Percentiles rank a stretch among this genome's conserved stretches.
Evolutionary conservation across 1,284 basidiomycete species (phyloP).

Genomic region (Rugosomyces carneus): DNA sequence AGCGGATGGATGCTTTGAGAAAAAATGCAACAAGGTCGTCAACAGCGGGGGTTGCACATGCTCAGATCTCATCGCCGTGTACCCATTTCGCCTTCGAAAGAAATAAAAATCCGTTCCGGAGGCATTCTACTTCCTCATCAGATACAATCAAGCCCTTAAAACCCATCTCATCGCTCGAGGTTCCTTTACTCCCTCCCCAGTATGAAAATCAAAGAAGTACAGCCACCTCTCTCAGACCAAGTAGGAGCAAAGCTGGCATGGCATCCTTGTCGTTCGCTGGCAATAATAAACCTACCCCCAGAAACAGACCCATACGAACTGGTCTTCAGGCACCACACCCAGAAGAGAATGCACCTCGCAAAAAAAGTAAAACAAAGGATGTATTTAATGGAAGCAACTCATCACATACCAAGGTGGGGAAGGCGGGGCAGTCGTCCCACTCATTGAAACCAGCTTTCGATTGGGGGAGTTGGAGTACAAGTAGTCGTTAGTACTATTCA

Average conservation of each 20-base stretch:
- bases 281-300: neutral
- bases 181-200: constrained; percentile 14
- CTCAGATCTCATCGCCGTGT: neutral
- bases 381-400: neutral
- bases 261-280: neutral
- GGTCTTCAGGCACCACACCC: neutral
- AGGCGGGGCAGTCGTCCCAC: neutral
- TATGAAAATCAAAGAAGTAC: constrained; percentile 1
- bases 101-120: constrained; percentile 19
- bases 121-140: constrained; percentile 2
- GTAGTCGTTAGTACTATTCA: neutral
- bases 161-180: constrained; percentile 20
- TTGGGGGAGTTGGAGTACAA: constrained; percentile 12
- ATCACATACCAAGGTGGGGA: neutral
- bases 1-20: constrained; percentile 13
- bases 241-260: neutral
- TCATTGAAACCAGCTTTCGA: constrained; percentile 8
- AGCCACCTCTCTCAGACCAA: neutral
- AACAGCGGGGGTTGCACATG: neutral
- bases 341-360: neutral
- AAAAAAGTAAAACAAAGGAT: neutral
- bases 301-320: constrained; percentile 1
- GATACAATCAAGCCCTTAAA: constrained; percentile 12
- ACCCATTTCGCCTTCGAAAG: neutral
- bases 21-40: constrained; percentile 12